A percentile compares a stretch with the other conserved stretches of the same genome.
Conservation (phyloP, 805 yeast genomes). For the Ascoidea tarda region DNA sequence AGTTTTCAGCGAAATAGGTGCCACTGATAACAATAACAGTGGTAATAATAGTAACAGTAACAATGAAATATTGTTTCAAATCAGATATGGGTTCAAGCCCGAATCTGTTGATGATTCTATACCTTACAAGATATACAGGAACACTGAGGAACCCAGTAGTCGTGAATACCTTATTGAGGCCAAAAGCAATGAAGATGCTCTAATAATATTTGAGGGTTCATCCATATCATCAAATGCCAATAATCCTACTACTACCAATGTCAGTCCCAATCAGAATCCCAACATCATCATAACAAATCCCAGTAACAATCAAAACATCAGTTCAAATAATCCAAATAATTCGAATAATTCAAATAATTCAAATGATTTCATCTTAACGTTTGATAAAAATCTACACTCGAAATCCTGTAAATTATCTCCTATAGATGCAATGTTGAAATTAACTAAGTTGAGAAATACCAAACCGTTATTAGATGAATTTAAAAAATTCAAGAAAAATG, state of each 20-base stretch:
- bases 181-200: neutral
- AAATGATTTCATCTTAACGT: neutral
- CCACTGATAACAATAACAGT: neutral
- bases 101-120: neutral
- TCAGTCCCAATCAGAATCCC: too few species aligned
- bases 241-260: too few species aligned
- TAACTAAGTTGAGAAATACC: neutral
- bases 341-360: too few species aligned
- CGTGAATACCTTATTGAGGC: neutral
- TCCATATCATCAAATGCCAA: neutral
- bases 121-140: neutral
- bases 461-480: neutral
- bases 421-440: neutral
- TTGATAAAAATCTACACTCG: neutral
- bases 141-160: neutral
- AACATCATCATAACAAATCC: too few species aligned
- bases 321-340: too few species aligned
- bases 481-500: too few species aligned
- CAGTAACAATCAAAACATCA: too few species aligned
- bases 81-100: neutral
- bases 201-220: neutral
- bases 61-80: neutral
- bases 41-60: too few species aligned
- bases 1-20: constrained; percentile 39
- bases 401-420: neutral